These are phyloP conservation scores for Pleurotus cornucopiae DNA, from an alignment of 768 basidiomycete genomes.

Conservation along the genomic window DNA sequence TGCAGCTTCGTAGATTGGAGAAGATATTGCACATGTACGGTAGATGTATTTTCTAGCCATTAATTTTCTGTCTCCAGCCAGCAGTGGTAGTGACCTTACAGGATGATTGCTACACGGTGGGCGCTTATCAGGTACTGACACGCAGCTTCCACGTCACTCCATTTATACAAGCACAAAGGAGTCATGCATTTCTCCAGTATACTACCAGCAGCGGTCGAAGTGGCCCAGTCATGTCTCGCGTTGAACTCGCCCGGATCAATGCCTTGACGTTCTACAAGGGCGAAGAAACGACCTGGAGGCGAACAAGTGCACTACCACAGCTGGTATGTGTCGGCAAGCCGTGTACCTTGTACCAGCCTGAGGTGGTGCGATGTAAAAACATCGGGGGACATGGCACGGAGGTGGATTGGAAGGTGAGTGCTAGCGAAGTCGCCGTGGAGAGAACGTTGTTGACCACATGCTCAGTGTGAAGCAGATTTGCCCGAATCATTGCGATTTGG, in stretches of 20 bases:
- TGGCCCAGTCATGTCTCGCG: conserved; percentile 52
- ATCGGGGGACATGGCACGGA: conserved; percentile 73
- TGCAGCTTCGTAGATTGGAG: neutral
- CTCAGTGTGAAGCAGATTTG: conserved; percentile 84
- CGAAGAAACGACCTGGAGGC: conserved; percentile 56
- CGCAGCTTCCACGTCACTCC: conserved; percentile 31
- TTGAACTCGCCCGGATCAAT: conserved; percentile 68
- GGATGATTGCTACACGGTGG: too few species aligned
- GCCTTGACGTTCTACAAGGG: conserved; percentile 78
- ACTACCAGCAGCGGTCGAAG: neutral
- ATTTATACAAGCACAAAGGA: neutral
- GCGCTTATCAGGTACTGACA: conserved; percentile 11
- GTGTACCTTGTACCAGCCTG: conserved; percentile 75
- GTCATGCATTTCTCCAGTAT: neutral
- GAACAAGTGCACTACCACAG: conserved; percentile 70
- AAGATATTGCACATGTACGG: too few species aligned
- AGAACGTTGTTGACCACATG: neutral
- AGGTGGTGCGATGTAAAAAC: conserved; percentile 81
- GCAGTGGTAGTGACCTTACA: too few species aligned
- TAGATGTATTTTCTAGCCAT: too few species aligned
- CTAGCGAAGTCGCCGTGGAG: neutral
- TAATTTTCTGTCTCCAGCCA: too few species aligned
- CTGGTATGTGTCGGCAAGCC: conserved; percentile 77
- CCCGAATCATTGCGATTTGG: conserved; percentile 82
- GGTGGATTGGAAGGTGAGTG: conserved; percentile 85